Evolutionary conservation across 768 basidiomycete genomes (phyloP).

Genomic region (Sutorius australiensis): DNA sequence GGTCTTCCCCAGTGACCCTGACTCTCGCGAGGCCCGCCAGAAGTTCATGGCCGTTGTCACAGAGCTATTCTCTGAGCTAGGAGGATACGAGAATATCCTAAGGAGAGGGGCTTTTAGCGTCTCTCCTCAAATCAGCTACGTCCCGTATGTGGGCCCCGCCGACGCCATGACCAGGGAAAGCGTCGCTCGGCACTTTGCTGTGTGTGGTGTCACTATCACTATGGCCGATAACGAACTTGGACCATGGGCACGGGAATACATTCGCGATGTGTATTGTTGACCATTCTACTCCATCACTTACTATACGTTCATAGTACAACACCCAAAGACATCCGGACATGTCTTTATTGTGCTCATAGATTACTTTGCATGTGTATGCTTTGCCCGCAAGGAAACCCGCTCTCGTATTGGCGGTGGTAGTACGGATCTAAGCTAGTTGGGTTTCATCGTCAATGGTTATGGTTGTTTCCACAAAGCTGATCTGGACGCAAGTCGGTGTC

Average conservation of each 20-base stretch:
- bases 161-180: constrained; percentile 31
- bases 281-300: constrained; percentile 1
- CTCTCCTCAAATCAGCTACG: constrained; percentile 31
- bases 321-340: constrained; percentile 25
- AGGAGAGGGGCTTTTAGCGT: constrained; percentile 34
- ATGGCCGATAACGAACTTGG: constrained; percentile 35
- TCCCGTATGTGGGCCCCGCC: constrained; percentile 30
- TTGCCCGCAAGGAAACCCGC: constrained; percentile 1
- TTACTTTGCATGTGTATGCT: constrained; percentile 1
- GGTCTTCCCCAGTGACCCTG: constrained; percentile 30
- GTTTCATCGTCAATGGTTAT: background rate
- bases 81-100: constrained; percentile 38
- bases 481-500: too few species aligned
- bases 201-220: constrained; percentile 37
- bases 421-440: constrained; percentile 13
- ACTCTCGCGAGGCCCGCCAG: constrained; percentile 33
- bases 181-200: constrained; percentile 41
- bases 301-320: constrained; percentile 14
- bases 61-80: constrained; percentile 39
- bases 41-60: constrained; percentile 40
- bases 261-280: constrained; percentile 28
- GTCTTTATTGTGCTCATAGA: constrained; percentile 21
- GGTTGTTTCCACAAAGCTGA: background rate
- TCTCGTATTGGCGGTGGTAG: constrained; percentile 15
- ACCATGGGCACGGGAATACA: constrained; percentile 39